Evolutionary conservation across 176 grass and related monocot species (phyloP), one percentile per base, ranked within the genome.

Genomic region (Oryza glaberrima): DNA sequence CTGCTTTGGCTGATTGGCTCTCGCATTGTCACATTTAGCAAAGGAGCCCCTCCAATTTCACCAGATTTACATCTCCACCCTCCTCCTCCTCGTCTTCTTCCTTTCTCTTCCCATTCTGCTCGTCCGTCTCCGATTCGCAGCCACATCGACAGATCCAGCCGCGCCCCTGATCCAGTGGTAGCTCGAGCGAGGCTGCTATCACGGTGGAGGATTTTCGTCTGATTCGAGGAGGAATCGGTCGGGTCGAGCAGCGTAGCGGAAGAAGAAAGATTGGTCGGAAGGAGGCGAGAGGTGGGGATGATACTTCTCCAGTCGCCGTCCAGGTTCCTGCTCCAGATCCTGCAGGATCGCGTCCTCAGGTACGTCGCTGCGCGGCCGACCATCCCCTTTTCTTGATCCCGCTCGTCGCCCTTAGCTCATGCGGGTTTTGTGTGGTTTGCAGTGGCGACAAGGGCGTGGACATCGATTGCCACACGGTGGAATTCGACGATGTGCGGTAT

Each of bases 271-370:
- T 56, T 83, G 44, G 52, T 88, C 13, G 23, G 34, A 4, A 44
- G 87, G 36, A 80, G 38, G n/a, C 82, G 75, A 40, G 75, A 34
- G 71, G 26, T 66, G 30, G 82, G 85, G 64, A 99, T 99, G 97
- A 99, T 99, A 80, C 84, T 99, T 36, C 97, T 99, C 52, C 97
- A 96, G 67, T 96, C 97, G 7, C 94, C 94, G 63, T 99, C 97
- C 34, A 88, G 94, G 82, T 99, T 99, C 76, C 92, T 96, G 34
- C 97, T 99, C 68, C 93, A 96, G 94, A 99, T 91, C 97, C 75
- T 99, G 35, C 92, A 99, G 40, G 94, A 96, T 84, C 92, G 97
- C 79, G 86, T 96, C 66, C 75, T 91, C 84, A 96, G 94, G 96
- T 99, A 32, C 44, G 15, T 72, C 25, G 25, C n/a, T 38, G 20